Evolutionary conservation across 176 grass and related monocot species (phyloP), one percentile per base, ranked within the genome.

Genomic region (Alopecurus myosuroides): DNA sequence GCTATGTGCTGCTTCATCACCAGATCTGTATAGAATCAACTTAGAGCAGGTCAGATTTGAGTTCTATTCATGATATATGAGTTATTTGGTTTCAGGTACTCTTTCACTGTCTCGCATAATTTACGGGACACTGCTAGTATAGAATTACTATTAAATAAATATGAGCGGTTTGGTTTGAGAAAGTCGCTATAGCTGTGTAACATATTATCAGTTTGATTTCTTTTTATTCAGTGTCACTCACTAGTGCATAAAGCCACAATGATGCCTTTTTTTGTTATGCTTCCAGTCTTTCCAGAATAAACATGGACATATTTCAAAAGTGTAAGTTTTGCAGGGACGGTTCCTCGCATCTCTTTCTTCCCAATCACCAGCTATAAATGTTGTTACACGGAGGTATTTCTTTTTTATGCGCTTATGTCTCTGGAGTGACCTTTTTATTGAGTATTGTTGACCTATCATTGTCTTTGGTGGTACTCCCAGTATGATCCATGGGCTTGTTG

Each of bases 11-110:
- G 93, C 96, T 90, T 95, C 96, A 56, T 98, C 96, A 31, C 87
- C 93, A 81, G 91, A 98, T 87, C 18, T 95, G 9, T 98, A 98
- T 86, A 90, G 96, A 88, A 98, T 98, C 70, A 98, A 98, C 83
- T 84, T 98, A 77, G 96, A 93, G 82, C 92, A 91, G 82, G 92
- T 91, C 49, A 65, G 50, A 53, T 69, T 86, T 79, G 49, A 46
- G 39, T 78, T 29, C 53, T 74, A 64, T 15, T 81, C 70, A 60
- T 65, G 14, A 9, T 14, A 60, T 66, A 58, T 55, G 29, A 82
- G 11, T 77, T 57, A 50, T 81, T 69, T 81, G 41, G 34, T 76
- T 50, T 57, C 6, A 17, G 4, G n/a, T 25, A 40, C 9, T 39
- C 29, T 14, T 14, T 45, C 3, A 40, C 29, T 19, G 29, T 64